These are phyloP conservation scores for Talaromyces islandicus DNA, from an alignment of 2,329 filamentous ascomycete species.

Conservation along the genomic window DNA sequence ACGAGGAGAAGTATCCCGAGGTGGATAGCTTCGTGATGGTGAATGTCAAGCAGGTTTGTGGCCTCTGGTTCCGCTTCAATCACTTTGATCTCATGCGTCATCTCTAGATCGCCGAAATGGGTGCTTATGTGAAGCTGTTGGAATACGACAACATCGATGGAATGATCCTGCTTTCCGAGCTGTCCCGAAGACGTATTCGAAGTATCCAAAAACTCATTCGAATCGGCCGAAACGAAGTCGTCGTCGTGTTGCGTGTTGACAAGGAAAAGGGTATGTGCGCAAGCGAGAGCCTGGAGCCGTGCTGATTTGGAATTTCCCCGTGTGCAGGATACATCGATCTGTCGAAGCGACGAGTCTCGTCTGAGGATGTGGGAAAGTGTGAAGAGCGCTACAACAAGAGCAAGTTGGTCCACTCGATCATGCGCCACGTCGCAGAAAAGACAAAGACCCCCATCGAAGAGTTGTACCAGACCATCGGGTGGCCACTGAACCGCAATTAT, in stretches of 20 bases:
- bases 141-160: slow-evolving; percentile 99
- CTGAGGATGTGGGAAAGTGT: slow-evolving; percentile 96
- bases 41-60: slow-evolving; percentile 86
- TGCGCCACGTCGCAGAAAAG: slow-evolving; percentile 98
- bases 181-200: slow-evolving; percentile 95
- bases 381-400: slow-evolving; percentile 99
- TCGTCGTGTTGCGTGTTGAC: slow-evolving; percentile 96
- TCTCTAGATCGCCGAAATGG: slow-evolving; percentile 92
- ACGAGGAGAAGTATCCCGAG: slow-evolving; percentile 96
- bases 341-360: slow-evolving; percentile 94
- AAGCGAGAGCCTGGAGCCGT: neutral
- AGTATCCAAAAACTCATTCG: slow-evolving; percentile 98
- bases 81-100: neutral
- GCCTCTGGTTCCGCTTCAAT: neutral
- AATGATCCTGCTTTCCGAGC: slow-evolving; percentile 98
- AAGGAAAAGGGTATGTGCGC: slow-evolving; percentile 78
- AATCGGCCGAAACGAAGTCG: slow-evolving; percentile 95
- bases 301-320: slow-evolving; percentile 1
- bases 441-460: slow-evolving; percentile 89
- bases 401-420: slow-evolving; percentile 98
- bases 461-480: slow-evolving; percentile 89
- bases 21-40: slow-evolving; percentile 99
- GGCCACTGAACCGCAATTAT: slow-evolving; percentile 97
- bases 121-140: slow-evolving; percentile 97
- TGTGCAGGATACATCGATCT: slow-evolving; percentile 84